These are phyloP conservation scores for Pestalotiopsis sp. DNA, from an alignment of 2,329 filamentous ascomycete species.

Conservation along the genomic window DNA sequence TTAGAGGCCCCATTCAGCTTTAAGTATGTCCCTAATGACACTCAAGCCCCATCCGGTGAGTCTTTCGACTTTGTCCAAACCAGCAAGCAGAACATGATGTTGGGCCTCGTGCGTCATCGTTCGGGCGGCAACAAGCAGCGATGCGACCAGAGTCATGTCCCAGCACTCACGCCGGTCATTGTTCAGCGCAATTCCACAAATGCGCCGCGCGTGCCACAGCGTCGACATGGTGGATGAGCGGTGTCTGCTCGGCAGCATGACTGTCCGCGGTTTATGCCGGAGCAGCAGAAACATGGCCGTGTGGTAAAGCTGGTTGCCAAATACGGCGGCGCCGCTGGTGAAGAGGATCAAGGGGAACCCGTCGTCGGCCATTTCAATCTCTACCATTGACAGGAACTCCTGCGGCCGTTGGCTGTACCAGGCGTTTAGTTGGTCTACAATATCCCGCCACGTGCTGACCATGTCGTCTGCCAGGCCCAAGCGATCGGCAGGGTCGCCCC, in stretches of 20 bases:
- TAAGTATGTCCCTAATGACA: conserved; percentile 26
- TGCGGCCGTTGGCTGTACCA: conserved; percentile 36
- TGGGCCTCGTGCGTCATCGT: conserved; percentile 52
- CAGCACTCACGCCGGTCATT: conserved; percentile 48
- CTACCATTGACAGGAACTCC: conserved; percentile 36
- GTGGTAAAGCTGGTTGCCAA: conserved; percentile 61
- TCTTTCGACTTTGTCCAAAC: conserved; percentile 38
- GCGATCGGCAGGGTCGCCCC: conserved; percentile 21
- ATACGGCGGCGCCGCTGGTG: conserved; percentile 41
- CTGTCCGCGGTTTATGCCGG: conserved; percentile 50
- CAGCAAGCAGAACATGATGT: conserved; percentile 43
- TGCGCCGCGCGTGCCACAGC: conserved; percentile 50
- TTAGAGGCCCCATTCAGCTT: conserved; percentile 28
- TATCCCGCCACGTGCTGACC: conserved; percentile 32
- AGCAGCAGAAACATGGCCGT: conserved; percentile 56
- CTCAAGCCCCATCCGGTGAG: conserved; percentile 45
- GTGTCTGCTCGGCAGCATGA: conserved; percentile 32
- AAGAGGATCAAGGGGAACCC: conserved; percentile 40
- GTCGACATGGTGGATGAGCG: conserved; percentile 39
- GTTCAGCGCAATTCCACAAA: conserved; percentile 52
- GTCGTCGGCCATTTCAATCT: conserved; percentile 31
- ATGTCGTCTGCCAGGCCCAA: conserved; percentile 15
- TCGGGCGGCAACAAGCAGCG: conserved; percentile 46
- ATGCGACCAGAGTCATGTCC: conserved; percentile 51
- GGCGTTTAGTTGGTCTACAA: conserved; percentile 32